These are phyloP conservation scores for Deinandra increscens DNA, from an alignment of 129 eudicot species.

Conservation along the genomic window DNA sequence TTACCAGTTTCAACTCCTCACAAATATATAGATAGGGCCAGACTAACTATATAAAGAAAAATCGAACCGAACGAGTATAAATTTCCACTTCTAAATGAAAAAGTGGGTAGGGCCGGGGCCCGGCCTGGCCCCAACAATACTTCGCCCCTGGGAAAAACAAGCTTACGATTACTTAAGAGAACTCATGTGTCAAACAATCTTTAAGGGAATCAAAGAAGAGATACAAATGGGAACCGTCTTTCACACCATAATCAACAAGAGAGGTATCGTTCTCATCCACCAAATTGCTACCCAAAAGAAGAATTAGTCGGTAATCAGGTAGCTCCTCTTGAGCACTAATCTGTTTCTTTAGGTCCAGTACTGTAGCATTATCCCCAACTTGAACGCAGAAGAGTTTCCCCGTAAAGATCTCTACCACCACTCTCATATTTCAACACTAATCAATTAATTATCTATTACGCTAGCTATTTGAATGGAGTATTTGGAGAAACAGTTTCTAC, in stretches of 20 bases:
- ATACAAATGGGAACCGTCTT: conserved; percentile 53
- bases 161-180: background rate
- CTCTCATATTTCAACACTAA: conserved; percentile 28
- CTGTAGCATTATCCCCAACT: conserved; percentile 42
- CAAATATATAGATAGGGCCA: too few species aligned
- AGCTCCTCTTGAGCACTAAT: conserved; percentile 54
- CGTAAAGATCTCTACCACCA: conserved; percentile 50
- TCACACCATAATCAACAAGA: conserved; percentile 48
- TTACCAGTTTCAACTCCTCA: too few species aligned
- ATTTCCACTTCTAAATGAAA: too few species aligned
- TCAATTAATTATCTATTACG: too few species aligned
- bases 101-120: too few species aligned
- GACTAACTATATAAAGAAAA: too few species aligned
- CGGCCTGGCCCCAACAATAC: too few species aligned
- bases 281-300: conserved; percentile 21
- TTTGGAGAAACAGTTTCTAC: background rate
- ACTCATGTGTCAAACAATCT: conserved; percentile 7
- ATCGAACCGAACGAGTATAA: too few species aligned
- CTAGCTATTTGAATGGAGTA: background rate
- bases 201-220: conserved; percentile 40
- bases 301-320: conserved; percentile 39
- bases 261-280: conserved; percentile 34
- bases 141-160: too few species aligned
- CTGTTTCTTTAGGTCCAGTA: conserved; percentile 48
- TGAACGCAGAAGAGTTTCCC: conserved; percentile 46